Percentiles rank a stretch among this genome's conserved stretches.
Conservation (phyloP, 345 rosid genomes). For the Aquilaria yunnanensis region DNA sequence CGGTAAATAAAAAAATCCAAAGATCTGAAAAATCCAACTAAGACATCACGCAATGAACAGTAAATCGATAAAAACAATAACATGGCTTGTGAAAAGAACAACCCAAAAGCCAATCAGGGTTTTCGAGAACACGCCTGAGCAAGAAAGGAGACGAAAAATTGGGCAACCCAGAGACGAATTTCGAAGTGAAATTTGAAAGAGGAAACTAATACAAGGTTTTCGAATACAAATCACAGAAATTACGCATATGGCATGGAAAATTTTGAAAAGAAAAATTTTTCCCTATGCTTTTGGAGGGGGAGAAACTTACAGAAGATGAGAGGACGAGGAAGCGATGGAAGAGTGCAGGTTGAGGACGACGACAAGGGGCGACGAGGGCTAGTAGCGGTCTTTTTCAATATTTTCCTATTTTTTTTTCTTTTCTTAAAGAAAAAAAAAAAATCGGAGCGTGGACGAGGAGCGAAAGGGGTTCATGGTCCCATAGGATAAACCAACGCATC, state of each 20-base stretch:
- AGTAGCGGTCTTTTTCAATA: conserved; percentile 25
- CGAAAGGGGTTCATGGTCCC: not conserved
- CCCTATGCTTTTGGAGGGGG: not conserved
- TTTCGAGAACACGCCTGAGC: not conserved
- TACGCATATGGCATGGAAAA: no score
- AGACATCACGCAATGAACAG: not conserved
- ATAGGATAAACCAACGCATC: no score
- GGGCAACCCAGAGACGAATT: no score
- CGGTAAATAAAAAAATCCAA: conserved; percentile 14
- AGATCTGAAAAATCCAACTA: not conserved
- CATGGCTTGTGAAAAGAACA: not conserved
- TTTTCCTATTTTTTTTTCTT: conserved; percentile 10
- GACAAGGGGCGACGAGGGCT: conserved; percentile 15
- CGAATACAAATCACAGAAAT: no score
- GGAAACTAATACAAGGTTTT: no score
- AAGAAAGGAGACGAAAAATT: not conserved
- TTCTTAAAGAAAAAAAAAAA: not conserved
- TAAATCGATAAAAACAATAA: conserved; percentile 15
- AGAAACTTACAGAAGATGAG: conserved; percentile 33
- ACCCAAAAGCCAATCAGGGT: conserved; percentile 6
- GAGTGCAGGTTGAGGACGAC: conserved; percentile 16
- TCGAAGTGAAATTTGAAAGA: no score
- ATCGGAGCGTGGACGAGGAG: not conserved
- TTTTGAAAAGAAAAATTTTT: no score
- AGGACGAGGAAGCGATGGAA: conserved; percentile 20